Conservation (phyloP, 495 filamentous ascomycete genomes). For the Penicillium atrosanguineum region DNA sequence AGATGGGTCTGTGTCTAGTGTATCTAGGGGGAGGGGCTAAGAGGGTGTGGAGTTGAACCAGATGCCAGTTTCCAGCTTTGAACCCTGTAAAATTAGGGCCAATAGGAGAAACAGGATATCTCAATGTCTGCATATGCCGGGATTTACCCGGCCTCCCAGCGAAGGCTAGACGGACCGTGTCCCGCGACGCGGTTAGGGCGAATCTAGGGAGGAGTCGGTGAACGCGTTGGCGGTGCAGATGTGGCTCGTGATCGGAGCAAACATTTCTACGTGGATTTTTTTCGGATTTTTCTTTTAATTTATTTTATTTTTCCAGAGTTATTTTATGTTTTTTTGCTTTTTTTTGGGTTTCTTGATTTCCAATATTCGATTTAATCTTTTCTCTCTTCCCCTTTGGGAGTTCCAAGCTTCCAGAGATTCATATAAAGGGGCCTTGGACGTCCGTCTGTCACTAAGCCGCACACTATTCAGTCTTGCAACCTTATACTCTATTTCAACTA, state of each 20-base stretch:
- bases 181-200: neutral
- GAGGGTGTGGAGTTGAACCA: neutral
- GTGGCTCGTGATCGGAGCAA: slow-evolving; percentile 20
- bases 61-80: neutral
- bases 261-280: slow-evolving; percentile 9
- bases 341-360: neutral
- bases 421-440: slow-evolving; percentile 3
- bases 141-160: slow-evolving; percentile 1
- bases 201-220: slow-evolving; percentile 28
- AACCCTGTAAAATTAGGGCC: neutral
- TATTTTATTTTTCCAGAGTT: neutral
- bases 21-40: neutral
- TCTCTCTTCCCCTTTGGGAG: neutral
- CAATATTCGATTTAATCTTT: neutral
- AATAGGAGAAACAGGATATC: slow-evolving; percentile 7
- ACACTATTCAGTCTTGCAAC: neutral
- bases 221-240: slow-evolving; percentile 2
- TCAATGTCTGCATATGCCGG: slow-evolving; percentile 4
- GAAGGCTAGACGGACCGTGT: slow-evolving; percentile 11
- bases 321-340: neutral
- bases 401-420: neutral
- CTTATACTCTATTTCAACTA: no score
- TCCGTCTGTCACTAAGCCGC: neutral
- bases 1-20: neutral
- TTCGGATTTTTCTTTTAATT: slow-evolving; percentile 1